Base-by-base conservation (phyloP, 371 early-diverging fungal species). In the Rhizopus stolonifer region DNA sequence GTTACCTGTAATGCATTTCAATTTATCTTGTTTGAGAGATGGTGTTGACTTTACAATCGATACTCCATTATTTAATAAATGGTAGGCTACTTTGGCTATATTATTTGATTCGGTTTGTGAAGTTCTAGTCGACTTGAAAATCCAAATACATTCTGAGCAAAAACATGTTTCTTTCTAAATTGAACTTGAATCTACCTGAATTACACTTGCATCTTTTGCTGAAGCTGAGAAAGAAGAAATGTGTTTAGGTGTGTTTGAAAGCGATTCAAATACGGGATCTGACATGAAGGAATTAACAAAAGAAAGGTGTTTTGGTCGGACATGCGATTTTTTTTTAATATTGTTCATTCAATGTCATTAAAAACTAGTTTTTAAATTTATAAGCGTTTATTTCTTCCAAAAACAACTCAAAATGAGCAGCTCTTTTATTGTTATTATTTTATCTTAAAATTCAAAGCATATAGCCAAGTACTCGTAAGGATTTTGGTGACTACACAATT, bases 221-320 rank as follows among this genome's bases (percentile, higher is more conserved):
- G 56, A 51, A 13, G 60, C 63, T n/a, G 63, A 51, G 51, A 67
- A 63, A 18, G 64, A 62, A 32, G 54, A 48, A 21, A 63, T 25
- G 38, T 67, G 60, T 2, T 50, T 50, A n/a, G 67, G 56, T 31
- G 58, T 43, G 17, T 47, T 52, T 3, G 63, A 25, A 31, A 67
- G 48, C 6, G 63, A 52, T 43, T 67, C 67, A 52, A 62, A 59
- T 3, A 45, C 46, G n/a, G 60, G 17, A 51, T 67, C 67, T 26
- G 54, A 40, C 67, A 67, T 67, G n/a, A n/a, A n/a, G n/a, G n/a
- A n/a, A n/a, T n/a, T n/a, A n/a, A n/a, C n/a, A n/a, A n/a, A n/a
- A n/a, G n/a, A n/a, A n/a, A n/a, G n/a, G n/a, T n/a, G n/a, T n/a
- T n/a, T n/a, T n/a, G n/a, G n/a, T n/a, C n/a, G n/a, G n/a, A n/a